Base-by-base conservation (phyloP, 2,329 filamentous ascomycete species). In the Salinomyces thailandicus region DNA sequence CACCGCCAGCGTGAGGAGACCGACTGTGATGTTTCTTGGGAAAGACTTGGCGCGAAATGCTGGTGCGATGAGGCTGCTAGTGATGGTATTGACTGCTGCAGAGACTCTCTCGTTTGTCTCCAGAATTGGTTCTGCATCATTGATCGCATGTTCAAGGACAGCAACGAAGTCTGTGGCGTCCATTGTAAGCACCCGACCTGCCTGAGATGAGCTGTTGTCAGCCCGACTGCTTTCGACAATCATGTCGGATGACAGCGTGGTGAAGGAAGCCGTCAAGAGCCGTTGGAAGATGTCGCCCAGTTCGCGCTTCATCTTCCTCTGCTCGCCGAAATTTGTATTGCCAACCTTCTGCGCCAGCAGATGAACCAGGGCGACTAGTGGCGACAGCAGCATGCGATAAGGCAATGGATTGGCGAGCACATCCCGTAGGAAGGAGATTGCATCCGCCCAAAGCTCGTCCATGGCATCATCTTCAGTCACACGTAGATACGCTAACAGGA, bases 381-480 rank as follows among this genome's bases (percentile, higher is more conserved):
- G 78, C 5, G 91, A 84, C 26, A 98, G 62, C 5, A 87, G 89
- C 54, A 95, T 87, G 38, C 91, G 73, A 62, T 98, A 89, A 2
- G 91, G 91, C 52, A 98, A 85, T 1, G 91, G 93, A 53, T 98
- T 98, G 16, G 81, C 78, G 18, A 98, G 69, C 18, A 98, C 73
- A 55, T 98, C 93, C 45, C 79, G 81, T 42, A 96, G 61, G 59
- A 98, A 98, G 0, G 81, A 75, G 52, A 87, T 85, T 58, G 89
- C 98, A 56, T 98, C 89, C 27, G 79, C 72, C 91, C 91, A 98
- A 33, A 98, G 94, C 61, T 98, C 91, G 52, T 98, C 91, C 73
- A 95, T 89, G 12, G 91, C 83, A 64, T 98, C 91, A 52, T 98
- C 91, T 53, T 98, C 91, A 9, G 96, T 69, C 0, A 87, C 91